phyloP scores from a whole-genome alignment of 345 rosid species.

The Arabidopsis suecica region DNA sequence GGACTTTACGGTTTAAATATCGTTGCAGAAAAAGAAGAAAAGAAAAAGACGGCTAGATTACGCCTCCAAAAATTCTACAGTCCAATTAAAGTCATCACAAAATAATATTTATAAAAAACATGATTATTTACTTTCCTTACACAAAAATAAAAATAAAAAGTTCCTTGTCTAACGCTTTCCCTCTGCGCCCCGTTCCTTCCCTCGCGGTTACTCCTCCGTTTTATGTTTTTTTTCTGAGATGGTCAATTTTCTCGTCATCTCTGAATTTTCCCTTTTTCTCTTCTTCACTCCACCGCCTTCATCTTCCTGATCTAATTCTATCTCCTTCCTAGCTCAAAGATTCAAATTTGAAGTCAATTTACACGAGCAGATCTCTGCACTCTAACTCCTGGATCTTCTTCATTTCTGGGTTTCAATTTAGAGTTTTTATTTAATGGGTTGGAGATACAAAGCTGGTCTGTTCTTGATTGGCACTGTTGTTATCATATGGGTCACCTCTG shows the following conservation, averaged over 20 bases:
- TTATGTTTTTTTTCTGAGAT: background rate
- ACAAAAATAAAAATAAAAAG: background rate
- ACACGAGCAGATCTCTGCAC: constrained; percentile 35
- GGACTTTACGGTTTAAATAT: background rate
- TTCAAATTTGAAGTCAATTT: constrained; percentile 15
- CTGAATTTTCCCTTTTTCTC: constrained; percentile 28
- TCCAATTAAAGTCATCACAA: constrained; percentile 10
- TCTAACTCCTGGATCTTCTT: constrained; percentile 9
- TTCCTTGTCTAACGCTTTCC: constrained; percentile 40
- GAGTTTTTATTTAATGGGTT: constrained; percentile 57
- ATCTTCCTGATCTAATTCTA: background rate
- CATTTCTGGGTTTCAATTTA: constrained; percentile 22
- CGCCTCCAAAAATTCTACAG: background rate
- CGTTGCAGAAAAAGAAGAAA: background rate
- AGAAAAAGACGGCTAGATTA: background rate
- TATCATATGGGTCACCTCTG: constrained; percentile 89
- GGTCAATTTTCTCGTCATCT: constrained; percentile 26
- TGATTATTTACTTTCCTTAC: constrained; percentile 1
- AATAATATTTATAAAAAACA: background rate
- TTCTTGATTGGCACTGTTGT: constrained; percentile 88
- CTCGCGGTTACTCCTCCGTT: constrained; percentile 46
- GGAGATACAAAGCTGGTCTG: constrained; percentile 89
- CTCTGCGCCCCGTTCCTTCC: constrained; percentile 33
- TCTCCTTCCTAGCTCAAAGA: background rate
- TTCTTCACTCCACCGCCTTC: constrained; percentile 40